A percentile compares a stretch with the other conserved stretches of the same genome.
Conservation (phyloP, 2,329 filamentous ascomycete species). For the Fusarium sarcochroum region DNA sequence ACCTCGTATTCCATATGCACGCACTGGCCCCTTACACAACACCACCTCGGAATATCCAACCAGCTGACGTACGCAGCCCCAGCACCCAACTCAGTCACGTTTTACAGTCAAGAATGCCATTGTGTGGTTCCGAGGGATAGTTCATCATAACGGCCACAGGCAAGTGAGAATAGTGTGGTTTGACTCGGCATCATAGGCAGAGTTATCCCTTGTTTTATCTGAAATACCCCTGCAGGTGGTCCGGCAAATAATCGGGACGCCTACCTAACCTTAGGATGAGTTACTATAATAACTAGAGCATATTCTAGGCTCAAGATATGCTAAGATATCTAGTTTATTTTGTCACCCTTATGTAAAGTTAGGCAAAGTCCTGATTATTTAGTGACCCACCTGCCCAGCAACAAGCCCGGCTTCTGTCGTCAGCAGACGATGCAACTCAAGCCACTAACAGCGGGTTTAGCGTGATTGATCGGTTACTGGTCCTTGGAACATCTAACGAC, state of each 20-base stretch:
- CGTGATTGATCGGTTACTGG: not conserved
- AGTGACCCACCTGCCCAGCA: no score
- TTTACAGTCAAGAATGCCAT: not conserved
- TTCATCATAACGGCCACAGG: not conserved
- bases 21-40: conserved; percentile 8
- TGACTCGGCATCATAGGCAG: not conserved
- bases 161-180: not conserved
- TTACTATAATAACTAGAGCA: no score
- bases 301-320: no score
- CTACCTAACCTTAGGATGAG: no score
- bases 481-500: not conserved
- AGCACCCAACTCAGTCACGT: not conserved
- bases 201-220: not conserved
- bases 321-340: no score
- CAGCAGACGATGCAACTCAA: not conserved
- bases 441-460: conserved; percentile 8
- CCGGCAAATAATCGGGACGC: no score
- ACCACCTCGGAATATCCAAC: conserved; percentile 8
- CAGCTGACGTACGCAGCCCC: conserved; percentile 19
- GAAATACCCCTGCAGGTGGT: conserved; percentile 5
- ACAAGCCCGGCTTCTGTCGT: not conserved
- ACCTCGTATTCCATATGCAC: conserved; percentile 30
- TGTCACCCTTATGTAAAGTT: no score
- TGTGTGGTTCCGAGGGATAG: not conserved
- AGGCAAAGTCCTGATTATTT: no score